Conservation (phyloP, 208 protist genomes). For the Trypanosoma cruzi region DNA sequence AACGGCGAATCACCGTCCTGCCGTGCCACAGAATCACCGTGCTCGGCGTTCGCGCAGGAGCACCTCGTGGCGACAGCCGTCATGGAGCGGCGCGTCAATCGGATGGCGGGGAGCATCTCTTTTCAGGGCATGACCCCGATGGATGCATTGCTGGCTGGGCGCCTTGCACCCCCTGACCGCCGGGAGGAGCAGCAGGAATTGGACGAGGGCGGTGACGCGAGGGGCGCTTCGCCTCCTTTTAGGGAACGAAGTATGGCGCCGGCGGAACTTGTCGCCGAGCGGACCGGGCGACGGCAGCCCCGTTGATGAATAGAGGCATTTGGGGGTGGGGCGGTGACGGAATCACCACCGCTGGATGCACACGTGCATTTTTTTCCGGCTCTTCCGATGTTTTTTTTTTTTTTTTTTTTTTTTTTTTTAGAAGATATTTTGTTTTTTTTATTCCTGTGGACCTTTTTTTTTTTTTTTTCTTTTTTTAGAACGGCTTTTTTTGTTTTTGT, state of each 20-base stretch:
- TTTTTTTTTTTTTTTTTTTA: not conserved
- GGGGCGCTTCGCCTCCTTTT: constrained; percentile 47
- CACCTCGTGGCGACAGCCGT: not conserved
- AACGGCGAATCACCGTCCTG: not conserved
- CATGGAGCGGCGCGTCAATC: not conserved
- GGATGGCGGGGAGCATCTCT: not conserved
- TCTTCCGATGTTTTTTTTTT: not conserved
- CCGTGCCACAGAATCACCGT: not conserved
- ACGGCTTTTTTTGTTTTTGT: too few relatives aligned
- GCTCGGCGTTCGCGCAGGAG: not conserved
- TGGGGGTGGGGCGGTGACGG: not conserved
- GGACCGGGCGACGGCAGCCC: constrained; percentile 10
- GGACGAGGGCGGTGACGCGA: constrained; percentile 14
- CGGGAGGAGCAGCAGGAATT: constrained; percentile 4
- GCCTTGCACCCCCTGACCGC: too few relatives aligned
- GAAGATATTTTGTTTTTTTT: not conserved
- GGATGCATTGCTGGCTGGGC: not conserved
- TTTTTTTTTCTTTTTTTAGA: too few relatives aligned
- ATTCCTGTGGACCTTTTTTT: not conserved
- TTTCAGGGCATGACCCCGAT: not conserved
- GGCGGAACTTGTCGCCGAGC: constrained; percentile 32
- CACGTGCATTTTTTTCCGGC: not conserved
- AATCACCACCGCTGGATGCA: not conserved
- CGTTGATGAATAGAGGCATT: not conserved
- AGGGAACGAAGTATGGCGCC: constrained; percentile 58